Conservation (phyloP, 2,329 filamentous ascomycete species). For the Tothia fuscella region DNA sequence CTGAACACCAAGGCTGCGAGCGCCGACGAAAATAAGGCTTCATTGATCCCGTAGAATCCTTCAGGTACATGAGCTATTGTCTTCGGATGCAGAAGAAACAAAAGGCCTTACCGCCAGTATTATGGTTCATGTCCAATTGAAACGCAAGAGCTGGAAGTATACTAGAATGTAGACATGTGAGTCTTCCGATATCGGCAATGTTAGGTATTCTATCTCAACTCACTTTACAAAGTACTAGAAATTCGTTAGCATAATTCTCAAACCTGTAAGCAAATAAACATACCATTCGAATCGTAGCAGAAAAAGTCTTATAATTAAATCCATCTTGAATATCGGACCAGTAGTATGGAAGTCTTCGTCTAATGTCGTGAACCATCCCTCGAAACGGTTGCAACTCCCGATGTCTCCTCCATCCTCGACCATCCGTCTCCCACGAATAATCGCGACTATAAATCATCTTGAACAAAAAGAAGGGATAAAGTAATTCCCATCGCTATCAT, state of each 20-base stretch:
- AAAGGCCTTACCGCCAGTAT: conserved; percentile 41
- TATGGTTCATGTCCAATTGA: conserved; percentile 68
- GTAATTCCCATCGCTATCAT: no score
- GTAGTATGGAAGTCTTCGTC: conserved; percentile 42
- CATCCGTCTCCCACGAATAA: conserved; percentile 6
- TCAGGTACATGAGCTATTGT: conserved; percentile 68
- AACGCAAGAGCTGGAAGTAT: conserved; percentile 81
- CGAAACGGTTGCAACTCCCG: conserved; percentile 33
- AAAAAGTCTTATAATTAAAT: conserved; percentile 42
- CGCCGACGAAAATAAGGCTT: conserved; percentile 77
- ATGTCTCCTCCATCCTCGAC: conserved; percentile 28
- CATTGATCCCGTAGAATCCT: conserved; percentile 77
- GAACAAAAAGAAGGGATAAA: no score
- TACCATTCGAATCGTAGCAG: conserved; percentile 41
- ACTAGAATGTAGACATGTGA: conserved; percentile 49
- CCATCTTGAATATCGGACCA: conserved; percentile 44
- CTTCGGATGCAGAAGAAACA: conserved; percentile 64
- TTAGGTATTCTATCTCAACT: conserved; percentile 6
- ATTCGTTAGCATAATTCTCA: not conserved
- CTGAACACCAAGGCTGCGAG: conserved; percentile 73
- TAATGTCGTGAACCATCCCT: conserved; percentile 44
- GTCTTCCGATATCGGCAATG: not conserved
- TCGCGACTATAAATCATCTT: conserved; percentile 3
- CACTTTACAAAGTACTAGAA: conserved; percentile 42
- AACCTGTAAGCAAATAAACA: not conserved